These are phyloP conservation scores for Coprinopsis sp. DNA, from an alignment of 768 basidiomycete species.

Conservation along the genomic window DNA sequence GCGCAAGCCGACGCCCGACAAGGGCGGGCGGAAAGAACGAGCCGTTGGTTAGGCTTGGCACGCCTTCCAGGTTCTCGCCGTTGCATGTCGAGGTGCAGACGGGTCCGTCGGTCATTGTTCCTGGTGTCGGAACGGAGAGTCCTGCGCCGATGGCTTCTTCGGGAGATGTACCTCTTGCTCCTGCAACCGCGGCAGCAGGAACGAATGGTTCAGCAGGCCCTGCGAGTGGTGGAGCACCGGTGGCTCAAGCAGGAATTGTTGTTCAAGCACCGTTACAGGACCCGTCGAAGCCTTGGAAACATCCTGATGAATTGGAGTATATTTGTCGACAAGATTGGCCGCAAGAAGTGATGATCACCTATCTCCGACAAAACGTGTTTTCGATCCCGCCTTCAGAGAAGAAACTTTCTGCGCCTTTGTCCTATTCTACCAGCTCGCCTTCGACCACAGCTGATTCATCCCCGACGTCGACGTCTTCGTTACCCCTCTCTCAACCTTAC, in stretches of 20 bases:
- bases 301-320: conserved; percentile 38
- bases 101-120: too few relatives aligned
- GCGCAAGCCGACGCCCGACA: neutral
- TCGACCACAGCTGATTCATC: conserved; percentile 13
- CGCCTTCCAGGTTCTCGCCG: neutral
- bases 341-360: conserved; percentile 29
- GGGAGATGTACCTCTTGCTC: too few relatives aligned
- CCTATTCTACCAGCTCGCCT: conserved; percentile 9
- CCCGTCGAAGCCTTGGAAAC: conserved; percentile 27
- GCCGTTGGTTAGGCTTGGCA: neutral
- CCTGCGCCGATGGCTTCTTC: too few relatives aligned
- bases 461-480: neutral
- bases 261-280: neutral
- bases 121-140: too few relatives aligned
- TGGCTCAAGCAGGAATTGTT: too few relatives aligned
- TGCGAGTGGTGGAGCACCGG: too few relatives aligned
- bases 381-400: conserved; percentile 29
- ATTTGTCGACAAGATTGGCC: conserved; percentile 27
- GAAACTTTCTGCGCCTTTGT: conserved; percentile 10
- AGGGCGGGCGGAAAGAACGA: neutral
- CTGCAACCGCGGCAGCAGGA: too few relatives aligned
- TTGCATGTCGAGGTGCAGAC: neutral
- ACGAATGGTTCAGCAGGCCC: too few relatives aligned
- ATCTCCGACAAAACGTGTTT: conserved; percentile 32
- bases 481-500: neutral